Evolutionary conservation across 768 basidiomycete genomes (phyloP).

Genomic region (Lanmaoa pseudosensibilis): DNA sequence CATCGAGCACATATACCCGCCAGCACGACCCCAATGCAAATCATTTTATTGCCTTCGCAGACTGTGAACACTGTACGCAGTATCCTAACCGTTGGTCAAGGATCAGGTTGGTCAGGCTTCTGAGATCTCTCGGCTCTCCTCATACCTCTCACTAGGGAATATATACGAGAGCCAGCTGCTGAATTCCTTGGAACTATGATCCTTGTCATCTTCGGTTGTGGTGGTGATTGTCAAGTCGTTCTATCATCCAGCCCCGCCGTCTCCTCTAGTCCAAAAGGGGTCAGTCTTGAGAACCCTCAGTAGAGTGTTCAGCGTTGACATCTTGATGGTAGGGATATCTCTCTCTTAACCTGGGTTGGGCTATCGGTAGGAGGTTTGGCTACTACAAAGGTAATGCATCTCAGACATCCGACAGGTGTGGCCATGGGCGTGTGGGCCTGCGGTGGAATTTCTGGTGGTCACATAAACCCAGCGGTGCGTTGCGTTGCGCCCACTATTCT

Average conservation of each 20-base stretch:
- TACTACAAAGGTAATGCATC: background rate
- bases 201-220: conserved; percentile 58
- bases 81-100: conserved; percentile 57
- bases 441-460: conserved; percentile 69
- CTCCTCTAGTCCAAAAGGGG: conserved; percentile 52
- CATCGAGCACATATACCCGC: conserved; percentile 14
- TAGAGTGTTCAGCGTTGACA: background rate
- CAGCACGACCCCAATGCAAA: conserved; percentile 4
- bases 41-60: conserved; percentile 19
- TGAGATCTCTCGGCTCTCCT: background rate
- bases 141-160: conserved; percentile 33
- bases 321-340: conserved; percentile 18
- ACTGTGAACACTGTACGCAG: conserved; percentile 36
- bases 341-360: conserved; percentile 34
- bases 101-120: conserved; percentile 42
- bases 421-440: conserved; percentile 70
- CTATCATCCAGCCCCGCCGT: conserved; percentile 49
- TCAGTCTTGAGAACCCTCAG: conserved; percentile 33
- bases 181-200: conserved; percentile 64
- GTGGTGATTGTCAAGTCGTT: conserved; percentile 56
- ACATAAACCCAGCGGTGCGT: conserved; percentile 70
- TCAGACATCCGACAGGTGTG: conserved; percentile 36
- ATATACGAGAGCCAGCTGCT: conserved; percentile 57
- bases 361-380: conserved; percentile 25
- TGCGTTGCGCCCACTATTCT: background rate